A percentile compares a stretch with the other conserved stretches of the same genome.
phyloP scores from a whole-genome alignment of 257 asterid species.

The Ilex aquifolium region DNA sequence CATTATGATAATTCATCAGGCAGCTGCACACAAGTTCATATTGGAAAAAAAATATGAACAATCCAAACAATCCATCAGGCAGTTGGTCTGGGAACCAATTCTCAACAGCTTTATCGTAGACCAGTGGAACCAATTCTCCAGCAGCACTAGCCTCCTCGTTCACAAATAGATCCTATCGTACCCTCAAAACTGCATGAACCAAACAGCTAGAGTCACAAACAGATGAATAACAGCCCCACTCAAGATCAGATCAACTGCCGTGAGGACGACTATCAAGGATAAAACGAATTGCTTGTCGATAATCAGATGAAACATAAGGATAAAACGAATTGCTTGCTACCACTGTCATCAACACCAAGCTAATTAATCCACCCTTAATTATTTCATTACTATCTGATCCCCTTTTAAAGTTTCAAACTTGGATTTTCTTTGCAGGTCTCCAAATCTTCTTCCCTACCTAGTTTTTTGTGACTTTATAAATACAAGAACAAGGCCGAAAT shows the following conservation, averaged over 20 bases:
- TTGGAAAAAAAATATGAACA: too few relatives aligned
- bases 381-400: too few relatives aligned
- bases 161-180: conserved; percentile 20
- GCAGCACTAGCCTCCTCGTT: conserved; percentile 8
- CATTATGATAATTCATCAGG: too few relatives aligned
- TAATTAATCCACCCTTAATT: too few relatives aligned
- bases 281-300: conserved; percentile 34
- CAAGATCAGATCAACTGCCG: conserved; percentile 28
- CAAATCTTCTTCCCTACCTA: too few relatives aligned
- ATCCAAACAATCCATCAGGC: too few relatives aligned
- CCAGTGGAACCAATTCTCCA: conserved; percentile 31
- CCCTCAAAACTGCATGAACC: conserved; percentile 42
- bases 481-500: too few relatives aligned
- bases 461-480: too few relatives aligned
- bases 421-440: too few relatives aligned
- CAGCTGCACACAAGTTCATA: too few relatives aligned
- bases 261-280: conserved; percentile 24
- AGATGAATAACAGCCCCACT: conserved; percentile 51
- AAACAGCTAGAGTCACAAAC: conserved; percentile 32
- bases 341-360: conserved; percentile 49
- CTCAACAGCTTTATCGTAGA: conserved; percentile 4
- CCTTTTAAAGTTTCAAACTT: too few relatives aligned
- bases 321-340: conserved; percentile 28
- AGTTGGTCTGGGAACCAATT: too few relatives aligned
- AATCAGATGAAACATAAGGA: conserved; percentile 28